Percentiles rank a stretch among this genome's conserved stretches.
phyloP scores from a whole-genome alignment of 2,329 filamentous ascomycete genomes.

The Cadophora sp. region DNA sequence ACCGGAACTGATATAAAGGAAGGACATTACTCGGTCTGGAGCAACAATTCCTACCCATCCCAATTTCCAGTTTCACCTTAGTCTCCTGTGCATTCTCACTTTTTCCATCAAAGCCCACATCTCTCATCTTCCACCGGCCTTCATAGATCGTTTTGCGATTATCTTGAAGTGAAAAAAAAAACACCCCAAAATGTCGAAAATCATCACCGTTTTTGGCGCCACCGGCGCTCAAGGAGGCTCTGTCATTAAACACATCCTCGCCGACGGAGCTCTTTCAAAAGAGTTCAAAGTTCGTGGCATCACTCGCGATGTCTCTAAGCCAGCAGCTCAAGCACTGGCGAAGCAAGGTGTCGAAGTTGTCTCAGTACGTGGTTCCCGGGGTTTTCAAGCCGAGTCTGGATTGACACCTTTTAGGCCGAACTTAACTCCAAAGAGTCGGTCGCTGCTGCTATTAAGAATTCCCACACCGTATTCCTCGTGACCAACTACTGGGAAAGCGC shows the following conservation, averaged over 20 bases:
- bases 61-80: too few species aligned
- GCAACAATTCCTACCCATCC: too few species aligned
- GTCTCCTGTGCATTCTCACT: too few species aligned
- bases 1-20: too few species aligned
- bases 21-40: too few species aligned
- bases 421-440: conserved; percentile 36
- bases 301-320: conserved; percentile 53
- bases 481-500: conserved; percentile 47
- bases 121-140: too few species aligned
- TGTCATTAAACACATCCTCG: conserved; percentile 52
- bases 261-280: conserved; percentile 48
- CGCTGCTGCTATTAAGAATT: conserved; percentile 39
- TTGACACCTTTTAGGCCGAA: conserved; percentile 47
- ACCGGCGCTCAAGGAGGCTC: conserved; percentile 56
- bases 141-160: too few species aligned
- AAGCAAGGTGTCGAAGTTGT: conserved; percentile 49
- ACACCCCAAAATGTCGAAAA: neutral
- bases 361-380: conserved; percentile 51
- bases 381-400: conserved; percentile 29
- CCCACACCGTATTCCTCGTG: conserved; percentile 57
- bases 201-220: conserved; percentile 52
- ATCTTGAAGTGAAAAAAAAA: too few species aligned
- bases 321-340: conserved; percentile 48
- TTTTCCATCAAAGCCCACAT: too few species aligned
- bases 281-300: conserved; percentile 54